Base-by-base conservation (phyloP, 768 basidiomycete species). In the Coprinellus micaceus region DNA sequence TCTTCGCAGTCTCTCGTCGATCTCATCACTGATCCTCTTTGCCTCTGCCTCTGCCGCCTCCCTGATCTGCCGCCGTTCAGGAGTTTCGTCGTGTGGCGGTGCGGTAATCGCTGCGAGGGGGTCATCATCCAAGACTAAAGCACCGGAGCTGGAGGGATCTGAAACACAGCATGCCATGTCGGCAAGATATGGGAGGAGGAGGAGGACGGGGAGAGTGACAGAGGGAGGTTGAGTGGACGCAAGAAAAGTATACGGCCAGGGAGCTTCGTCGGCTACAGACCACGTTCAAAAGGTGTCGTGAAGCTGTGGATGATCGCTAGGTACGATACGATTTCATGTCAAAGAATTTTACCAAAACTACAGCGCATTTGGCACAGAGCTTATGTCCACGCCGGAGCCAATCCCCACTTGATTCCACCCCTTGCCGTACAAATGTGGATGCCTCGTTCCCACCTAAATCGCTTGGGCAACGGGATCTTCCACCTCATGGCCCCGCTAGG, bases 1-100 rank as follows among this genome's bases (percentile, higher is more conserved):
- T 52, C 74, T 76, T 49, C 81, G 79, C 41, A 92, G 72, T 67
- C 83, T 80, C 53, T 87, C 87, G 74, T 92, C 90, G 57, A 92
- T 92, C 58, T 82, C 79, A 41, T 91, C 86, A 69, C 85, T 81
- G 41, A 87, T 73, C 59, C 77, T 73, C 63, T 80, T 78, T 0
- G 87, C 89, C 56, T 84, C 81, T 0, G 77, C 77, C 68, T 91
- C 90, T 4, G 77, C 78, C 12, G 68, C 71, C 63, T 88, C 82
- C 30, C 90, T 77, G 17, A 70, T 69, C 36, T 74, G 73, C 40
- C 80, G 80, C 58, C 84, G 77, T 24, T 81, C 79, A 1, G 76
- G 71, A 0, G 86, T 81, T 63, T 91, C 90, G 63, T 83, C 73
- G 1, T 75, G 71, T 9, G 88, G 86, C 1, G 88, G 87, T n/a